phyloP scores from a whole-genome alignment of 768 basidiomycete species.

The Cystofilobasidium macerans region DNA sequence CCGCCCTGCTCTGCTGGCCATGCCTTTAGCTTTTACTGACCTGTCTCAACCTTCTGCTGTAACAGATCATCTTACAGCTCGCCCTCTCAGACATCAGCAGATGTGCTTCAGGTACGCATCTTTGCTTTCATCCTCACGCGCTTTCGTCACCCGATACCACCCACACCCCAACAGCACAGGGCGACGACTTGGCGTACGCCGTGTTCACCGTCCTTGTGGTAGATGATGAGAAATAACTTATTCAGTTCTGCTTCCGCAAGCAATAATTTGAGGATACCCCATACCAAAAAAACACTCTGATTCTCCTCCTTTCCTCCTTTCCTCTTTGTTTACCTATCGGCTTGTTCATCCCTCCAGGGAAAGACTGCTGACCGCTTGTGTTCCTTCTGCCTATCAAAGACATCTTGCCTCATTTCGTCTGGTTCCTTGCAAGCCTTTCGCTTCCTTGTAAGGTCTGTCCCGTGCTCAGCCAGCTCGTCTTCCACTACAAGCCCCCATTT shows the following conservation, averaged over 20 bases:
- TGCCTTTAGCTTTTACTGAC: background rate
- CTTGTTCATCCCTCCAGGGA: too few relatives aligned
- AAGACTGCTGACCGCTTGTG: too few relatives aligned
- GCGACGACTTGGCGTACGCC: too few relatives aligned
- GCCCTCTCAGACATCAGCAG: background rate
- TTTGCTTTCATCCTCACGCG: too few relatives aligned
- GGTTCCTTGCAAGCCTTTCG: background rate
- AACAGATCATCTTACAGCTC: too few relatives aligned
- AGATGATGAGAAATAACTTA: background rate
- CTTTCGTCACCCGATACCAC: too few relatives aligned
- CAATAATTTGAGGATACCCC: conserved; percentile 8
- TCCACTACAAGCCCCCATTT: background rate
- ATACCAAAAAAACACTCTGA: conserved; percentile 8
- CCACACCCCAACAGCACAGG: background rate
- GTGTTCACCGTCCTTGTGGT: too few relatives aligned
- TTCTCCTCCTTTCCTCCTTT: background rate
- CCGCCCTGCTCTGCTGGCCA: background rate
- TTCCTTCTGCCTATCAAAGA: background rate
- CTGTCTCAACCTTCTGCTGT: background rate
- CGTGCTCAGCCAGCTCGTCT: background rate
- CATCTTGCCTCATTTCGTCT: too few relatives aligned
- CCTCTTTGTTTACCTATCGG: too few relatives aligned
- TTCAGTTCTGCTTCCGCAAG: conserved; percentile 10
- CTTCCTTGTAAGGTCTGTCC: background rate
- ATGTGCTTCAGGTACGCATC: too few relatives aligned